Base-by-base conservation (phyloP, 768 basidiomycete species). In the Dentipellis fragilis region DNA sequence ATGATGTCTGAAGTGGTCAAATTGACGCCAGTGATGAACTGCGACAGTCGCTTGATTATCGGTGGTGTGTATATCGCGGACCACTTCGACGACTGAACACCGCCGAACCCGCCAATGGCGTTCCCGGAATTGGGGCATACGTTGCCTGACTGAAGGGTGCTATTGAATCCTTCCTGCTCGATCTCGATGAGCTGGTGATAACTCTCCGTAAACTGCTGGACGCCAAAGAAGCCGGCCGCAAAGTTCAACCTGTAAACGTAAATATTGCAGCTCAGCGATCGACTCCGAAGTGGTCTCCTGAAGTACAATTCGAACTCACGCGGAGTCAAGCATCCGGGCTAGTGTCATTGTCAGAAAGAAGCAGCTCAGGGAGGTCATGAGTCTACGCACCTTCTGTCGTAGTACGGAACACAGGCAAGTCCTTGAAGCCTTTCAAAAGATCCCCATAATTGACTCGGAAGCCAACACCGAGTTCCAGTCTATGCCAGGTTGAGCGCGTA, bases 111-210 rank as follows among this genome's bases (percentile, higher is more conserved):
- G 21, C 59, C 40, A 11, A 57, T 50, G 16, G 58, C 64, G 55
- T 65, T 66, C 49, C 62, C 59, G 12, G 64, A 61, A 53, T 72
- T 72, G 12, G 58, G 47, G 64, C 68, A 69, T 11, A 62, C 65
- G 46, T 63, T 50, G 61, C 73, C 74, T 0, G 77, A 75, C 7
- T 73, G 69, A 5, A 78, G 69, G 0, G 77, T 76, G 60, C 72
- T 74, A 67, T 80, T 79, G 67, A 71, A 75, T 2, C 70, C 71
- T 2, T 65, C 60, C 37, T 63, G 67, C 57, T 80, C 78, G 52
- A 79, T 72, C 47, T 67, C 73, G 54, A 78, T 74, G 45, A 72
- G 68, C 56, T 78, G 72, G 57, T 78, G 73, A 63, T 76, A 79
- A 38, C 75, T 59, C n/a, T 58, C 55, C 48, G 55, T 65, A 17